These are phyloP conservation scores for Debaryomycetaceae sp. DNA, from an alignment of 1,139 yeast genomes.

Conservation along the genomic window DNA sequence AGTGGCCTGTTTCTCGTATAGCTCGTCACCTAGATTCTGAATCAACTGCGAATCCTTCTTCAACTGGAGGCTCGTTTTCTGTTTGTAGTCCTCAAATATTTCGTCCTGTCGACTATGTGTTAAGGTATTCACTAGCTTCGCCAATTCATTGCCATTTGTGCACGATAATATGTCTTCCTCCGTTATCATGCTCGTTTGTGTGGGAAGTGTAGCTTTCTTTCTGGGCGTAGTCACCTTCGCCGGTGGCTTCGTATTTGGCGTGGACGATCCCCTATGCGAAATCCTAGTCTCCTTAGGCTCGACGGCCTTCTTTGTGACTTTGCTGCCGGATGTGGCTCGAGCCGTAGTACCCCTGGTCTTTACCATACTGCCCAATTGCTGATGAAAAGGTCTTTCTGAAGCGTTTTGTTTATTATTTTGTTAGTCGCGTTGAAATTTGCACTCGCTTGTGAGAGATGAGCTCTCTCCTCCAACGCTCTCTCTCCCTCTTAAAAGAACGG, in stretches of 20 bases:
- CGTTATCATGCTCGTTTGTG: conserved; percentile 13
- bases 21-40: conserved; percentile 20
- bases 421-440: too few relatives aligned
- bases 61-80: conserved; percentile 24
- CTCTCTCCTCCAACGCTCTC: not conserved
- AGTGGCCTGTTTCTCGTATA: conserved; percentile 23
- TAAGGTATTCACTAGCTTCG: conserved; percentile 29
- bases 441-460: not conserved
- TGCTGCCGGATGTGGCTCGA: conserved; percentile 6
- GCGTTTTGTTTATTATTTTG: not conserved
- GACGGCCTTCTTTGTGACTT: not conserved
- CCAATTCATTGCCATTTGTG: conserved; percentile 23
- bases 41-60: conserved; percentile 28
- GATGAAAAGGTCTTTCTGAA: not conserved
- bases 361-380: not conserved
- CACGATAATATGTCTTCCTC: conserved; percentile 33
- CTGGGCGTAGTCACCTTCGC: not conserved
- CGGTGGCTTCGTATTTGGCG: conserved; percentile 1
- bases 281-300: not conserved
- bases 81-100: conserved; percentile 26
- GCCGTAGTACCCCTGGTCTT: not conserved
- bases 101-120: conserved; percentile 37
- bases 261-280: conserved; percentile 1
- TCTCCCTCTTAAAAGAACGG: too few relatives aligned
- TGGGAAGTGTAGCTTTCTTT: not conserved